phyloP scores from a whole-genome alignment of 169 alveolate genomes.

The Neospora caninum region DNA sequence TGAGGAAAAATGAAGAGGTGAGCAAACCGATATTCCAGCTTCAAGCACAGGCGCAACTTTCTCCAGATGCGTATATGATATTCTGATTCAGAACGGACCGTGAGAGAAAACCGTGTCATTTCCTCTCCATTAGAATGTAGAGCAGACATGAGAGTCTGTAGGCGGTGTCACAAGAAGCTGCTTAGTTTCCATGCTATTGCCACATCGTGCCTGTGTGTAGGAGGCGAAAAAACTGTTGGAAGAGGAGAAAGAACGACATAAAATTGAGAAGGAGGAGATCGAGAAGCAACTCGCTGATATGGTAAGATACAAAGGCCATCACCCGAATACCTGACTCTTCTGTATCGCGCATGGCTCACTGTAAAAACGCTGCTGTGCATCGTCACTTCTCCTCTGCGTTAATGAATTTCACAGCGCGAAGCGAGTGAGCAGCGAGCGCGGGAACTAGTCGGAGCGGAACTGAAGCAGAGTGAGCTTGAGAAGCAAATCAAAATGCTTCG shows the following conservation, averaged over 20 bases:
- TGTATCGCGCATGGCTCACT: too few species aligned
- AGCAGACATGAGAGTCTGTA: not conserved
- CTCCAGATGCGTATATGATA: too few species aligned
- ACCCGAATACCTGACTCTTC: too few species aligned
- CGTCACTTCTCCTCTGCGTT: too few species aligned
- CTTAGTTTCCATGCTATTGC: not conserved
- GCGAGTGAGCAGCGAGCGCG: conserved; percentile 15
- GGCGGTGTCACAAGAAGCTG: not conserved
- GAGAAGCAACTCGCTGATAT: conserved; percentile 13
- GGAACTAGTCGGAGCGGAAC: not conserved
- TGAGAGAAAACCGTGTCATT: too few species aligned
- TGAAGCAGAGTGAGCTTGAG: conserved; percentile 20
- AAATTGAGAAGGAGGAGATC: not conserved
- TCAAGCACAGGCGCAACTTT: too few species aligned
- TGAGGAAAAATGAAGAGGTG: conserved; percentile 19
- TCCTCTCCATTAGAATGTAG: too few species aligned
- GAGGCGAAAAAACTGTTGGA: not conserved
- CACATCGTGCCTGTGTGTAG: not conserved
- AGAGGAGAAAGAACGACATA: not conserved
- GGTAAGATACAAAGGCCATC: not conserved
- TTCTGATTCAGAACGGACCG: too few species aligned
- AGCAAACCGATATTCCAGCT: not conserved
- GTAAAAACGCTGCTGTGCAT: too few species aligned
- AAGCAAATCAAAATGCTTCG: conserved; percentile 35
- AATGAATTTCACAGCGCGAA: conserved; percentile 16